A percentile compares a stretch with the other conserved stretches of the same genome.
These are phyloP conservation scores for Lactarius hengduanensis DNA, from an alignment of 768 basidiomycete species.

Conservation along the genomic window DNA sequence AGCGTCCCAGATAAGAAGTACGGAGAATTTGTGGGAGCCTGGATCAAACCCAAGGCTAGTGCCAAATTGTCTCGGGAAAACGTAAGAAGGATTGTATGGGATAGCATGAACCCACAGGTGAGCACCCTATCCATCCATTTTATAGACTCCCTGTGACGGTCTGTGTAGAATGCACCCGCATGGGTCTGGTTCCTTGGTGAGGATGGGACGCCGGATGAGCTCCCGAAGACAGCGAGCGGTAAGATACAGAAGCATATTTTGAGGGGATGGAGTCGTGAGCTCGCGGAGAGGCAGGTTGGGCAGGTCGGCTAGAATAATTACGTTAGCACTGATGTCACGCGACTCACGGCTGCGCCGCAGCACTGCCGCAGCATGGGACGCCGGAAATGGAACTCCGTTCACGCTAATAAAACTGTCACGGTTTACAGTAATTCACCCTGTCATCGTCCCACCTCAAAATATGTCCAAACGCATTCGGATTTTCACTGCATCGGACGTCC, in stretches of 20 bases:
- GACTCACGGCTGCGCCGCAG: no score
- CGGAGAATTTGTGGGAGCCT: constrained; percentile 81
- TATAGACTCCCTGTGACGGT: constrained; percentile 3
- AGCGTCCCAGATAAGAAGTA: constrained; percentile 65
- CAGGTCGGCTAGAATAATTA: not conserved
- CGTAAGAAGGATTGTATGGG: constrained; percentile 52
- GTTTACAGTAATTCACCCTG: not conserved
- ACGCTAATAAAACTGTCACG: not conserved
- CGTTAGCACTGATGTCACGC: not conserved
- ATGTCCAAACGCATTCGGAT: constrained; percentile 70
- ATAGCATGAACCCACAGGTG: constrained; percentile 79
- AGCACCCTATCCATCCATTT: constrained; percentile 18
- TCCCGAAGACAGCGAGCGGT: constrained; percentile 86
- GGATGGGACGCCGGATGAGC: constrained; percentile 52
- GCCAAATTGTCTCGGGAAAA: constrained; percentile 46
- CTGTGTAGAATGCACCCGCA: constrained; percentile 62
- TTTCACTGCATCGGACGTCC: constrained; percentile 73
- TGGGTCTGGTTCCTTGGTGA: constrained; percentile 86
- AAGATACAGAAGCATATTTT: constrained; percentile 84
- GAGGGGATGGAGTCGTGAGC: constrained; percentile 61
- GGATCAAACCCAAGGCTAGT: constrained; percentile 51
- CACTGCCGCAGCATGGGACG: not conserved
- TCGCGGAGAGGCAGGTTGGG: constrained; percentile 50
- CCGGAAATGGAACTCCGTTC: not conserved
- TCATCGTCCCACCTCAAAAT: constrained; percentile 28